Evolutionary conservation across 2,329 filamentous ascomycete species (phyloP), one percentile per base, ranked within the genome.

Genomic region (Cryphonectria radicalis): DNA sequence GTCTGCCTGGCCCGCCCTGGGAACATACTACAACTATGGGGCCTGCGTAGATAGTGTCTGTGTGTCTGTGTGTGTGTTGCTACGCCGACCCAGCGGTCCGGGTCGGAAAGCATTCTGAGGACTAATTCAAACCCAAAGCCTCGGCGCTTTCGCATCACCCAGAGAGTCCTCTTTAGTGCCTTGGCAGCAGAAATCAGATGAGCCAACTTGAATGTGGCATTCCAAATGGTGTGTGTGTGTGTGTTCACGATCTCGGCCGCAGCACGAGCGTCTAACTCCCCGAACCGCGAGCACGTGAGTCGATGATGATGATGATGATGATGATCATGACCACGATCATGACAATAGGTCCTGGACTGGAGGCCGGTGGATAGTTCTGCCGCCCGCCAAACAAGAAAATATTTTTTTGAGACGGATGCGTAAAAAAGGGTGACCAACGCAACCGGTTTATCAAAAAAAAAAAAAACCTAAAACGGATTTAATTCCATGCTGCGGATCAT

Each of bases 21-120:
- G 40, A 10, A 11, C 28, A 32, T 40, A 11, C 37, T 46, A 46
- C 43, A 19, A 13, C 14, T 46, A 7, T 22, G 17, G 43, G 17
- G 42, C 13, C 42, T 14, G 42, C 42, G 4, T n/a, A 11, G 28
- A 22, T 17, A n/a, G n/a, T n/a, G n/a, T n/a, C n/a, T n/a, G 19
- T 50, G 46, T 50, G 28, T 32, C 28, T n/a, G n/a, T 32, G 28
- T 32, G 28, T 32, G 13, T 50, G 19, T 22, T 53, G 55, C 28
- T 28, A 32, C 13, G 25, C 25, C 55, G 55, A 32, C 55, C 55
- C 59, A 62, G 59, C 32, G 22, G 19, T 13, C 59, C 40, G 59
- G 32, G 59, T 62, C 32, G 59, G 59, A 59, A 59, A 59, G 55
- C 55, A 35, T 57, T 57, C n/a, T 57, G 50, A 57, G 53, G n/a